Conservation (phyloP, 148 eudicot species). For the Fagopyrum homotropicum region DNA sequence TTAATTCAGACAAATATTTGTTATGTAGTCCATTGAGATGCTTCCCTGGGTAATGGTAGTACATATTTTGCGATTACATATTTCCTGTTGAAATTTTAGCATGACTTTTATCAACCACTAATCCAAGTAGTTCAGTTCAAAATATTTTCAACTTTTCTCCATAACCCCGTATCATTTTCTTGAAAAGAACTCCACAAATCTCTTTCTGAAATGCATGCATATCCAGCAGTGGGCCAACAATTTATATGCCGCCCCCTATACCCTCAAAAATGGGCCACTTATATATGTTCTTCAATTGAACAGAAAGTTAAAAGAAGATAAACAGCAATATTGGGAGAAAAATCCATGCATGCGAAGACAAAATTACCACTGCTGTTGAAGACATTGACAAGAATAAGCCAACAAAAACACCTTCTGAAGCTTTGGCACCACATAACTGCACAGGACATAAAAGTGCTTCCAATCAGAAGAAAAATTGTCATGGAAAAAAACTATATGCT, state of each 20-base stretch:
- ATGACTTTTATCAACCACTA: background rate
- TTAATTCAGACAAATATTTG: background rate
- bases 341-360: conserved; percentile 10
- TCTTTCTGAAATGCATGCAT: background rate
- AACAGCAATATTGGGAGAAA: background rate
- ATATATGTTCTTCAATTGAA: background rate
- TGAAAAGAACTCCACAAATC: background rate
- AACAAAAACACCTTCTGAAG: conserved; percentile 83
- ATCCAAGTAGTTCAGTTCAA: background rate
- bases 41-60: background rate
- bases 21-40: background rate
- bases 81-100: background rate
- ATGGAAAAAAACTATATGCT: background rate
- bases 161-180: background rate
- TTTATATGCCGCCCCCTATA: background rate
- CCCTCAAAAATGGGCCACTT: background rate
- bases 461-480: background rate
- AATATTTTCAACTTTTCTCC: background rate
- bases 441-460: conserved; percentile 22
- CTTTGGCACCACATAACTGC: conserved; percentile 85
- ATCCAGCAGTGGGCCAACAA: background rate
- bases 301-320: background rate
- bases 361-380: conserved; percentile 88
- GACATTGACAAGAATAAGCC: conserved; percentile 88
- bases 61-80: background rate